Evolutionary conservation across 805 yeast species (phyloP), one percentile per base, ranked within the genome.

Genomic region (Myxozyma nipponensis): DNA sequence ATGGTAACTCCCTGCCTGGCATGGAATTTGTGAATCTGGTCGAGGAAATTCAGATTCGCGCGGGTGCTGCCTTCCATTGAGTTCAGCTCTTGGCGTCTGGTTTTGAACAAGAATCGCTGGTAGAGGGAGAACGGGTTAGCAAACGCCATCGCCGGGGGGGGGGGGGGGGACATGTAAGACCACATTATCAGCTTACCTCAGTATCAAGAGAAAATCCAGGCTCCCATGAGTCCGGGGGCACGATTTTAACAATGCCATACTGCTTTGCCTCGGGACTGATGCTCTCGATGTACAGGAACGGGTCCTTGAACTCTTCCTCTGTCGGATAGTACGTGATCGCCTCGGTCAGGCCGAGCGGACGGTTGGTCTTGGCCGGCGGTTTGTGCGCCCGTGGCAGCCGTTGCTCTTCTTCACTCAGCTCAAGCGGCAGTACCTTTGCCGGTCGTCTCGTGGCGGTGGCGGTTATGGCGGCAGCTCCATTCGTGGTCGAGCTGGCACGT

Each of bases 211-310:
- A 57, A 41, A 69, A 67, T 41, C 49, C 52, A 6, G 74, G 83
- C 18, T 68, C 63, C 71, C 77, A 78, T 1, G 58, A 60, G 0
- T 52, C 51, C 0, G 91, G 90, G 3, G 95, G 83, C 4, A 77
- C 71, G 2, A 90, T 64, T 62, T 89, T 90, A 39, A 88, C 67
- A 61, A 93, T 89, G 0, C 96, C 96, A 64, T 75, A 79, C 25
- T 69, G 64, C 28, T 64, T 67, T 2, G 93, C 95, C 7, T 74
- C 60, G 0, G 74, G 71, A 10, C 68, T 65, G 1, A 79, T 66
- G 13, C 77, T 71, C 21, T 84, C 83, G 17, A 86, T 69, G 57
- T 81, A 84, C n/a, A 65, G 66, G 19, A 83, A 77, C 0, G 95
- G 95, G 63, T 84, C 82, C 9, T 66, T 62, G 52, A 82, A 78